Evolutionary conservation across 2,329 filamentous ascomycete species (phyloP).

Genomic region (Aspergillus ruber): DNA sequence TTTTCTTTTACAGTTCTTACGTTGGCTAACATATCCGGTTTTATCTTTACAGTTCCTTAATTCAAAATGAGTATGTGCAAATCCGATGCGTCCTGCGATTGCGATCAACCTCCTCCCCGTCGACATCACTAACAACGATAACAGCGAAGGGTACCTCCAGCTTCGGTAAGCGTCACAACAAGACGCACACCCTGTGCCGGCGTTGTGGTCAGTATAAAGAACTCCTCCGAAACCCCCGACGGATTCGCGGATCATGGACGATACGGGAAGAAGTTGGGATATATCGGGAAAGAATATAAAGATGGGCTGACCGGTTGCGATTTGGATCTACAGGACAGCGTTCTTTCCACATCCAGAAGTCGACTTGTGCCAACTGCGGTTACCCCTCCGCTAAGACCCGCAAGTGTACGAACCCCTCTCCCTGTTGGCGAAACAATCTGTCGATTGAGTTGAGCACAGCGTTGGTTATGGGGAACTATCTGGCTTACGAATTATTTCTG

Average conservation of each 20-base stretch:
- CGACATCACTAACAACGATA: conserved; percentile 39
- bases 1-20: neutral
- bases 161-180: conserved; percentile 85
- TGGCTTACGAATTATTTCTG: conserved; percentile 24
- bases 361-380: conserved; percentile 92
- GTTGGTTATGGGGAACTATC: conserved; percentile 3
- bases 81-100: conserved; percentile 15
- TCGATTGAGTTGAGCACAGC: neutral
- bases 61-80: conserved; percentile 54
- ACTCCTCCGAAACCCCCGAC: conserved; percentile 9
- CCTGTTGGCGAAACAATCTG: neutral
- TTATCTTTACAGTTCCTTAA: conserved; percentile 39
- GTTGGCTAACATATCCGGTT: conserved; percentile 2
- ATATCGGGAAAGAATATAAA: conserved; percentile 7
- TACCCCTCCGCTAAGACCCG: conserved; percentile 96
- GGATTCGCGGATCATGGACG: conserved; percentile 9
- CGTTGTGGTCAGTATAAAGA: conserved; percentile 75
- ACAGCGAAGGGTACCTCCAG: conserved; percentile 66
- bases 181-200: conserved; percentile 97
- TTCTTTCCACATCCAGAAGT: conserved; percentile 99
- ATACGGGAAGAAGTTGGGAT: conserved; percentile 3
- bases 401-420: conserved; percentile 70
- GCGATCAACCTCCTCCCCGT: conserved; percentile 11
- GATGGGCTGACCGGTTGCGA: conserved; percentile 28
- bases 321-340: conserved; percentile 63